Evolutionary conservation across 1,139 yeast genomes (phyloP).

Genomic region (Saccharomyces hybrid): DNA sequence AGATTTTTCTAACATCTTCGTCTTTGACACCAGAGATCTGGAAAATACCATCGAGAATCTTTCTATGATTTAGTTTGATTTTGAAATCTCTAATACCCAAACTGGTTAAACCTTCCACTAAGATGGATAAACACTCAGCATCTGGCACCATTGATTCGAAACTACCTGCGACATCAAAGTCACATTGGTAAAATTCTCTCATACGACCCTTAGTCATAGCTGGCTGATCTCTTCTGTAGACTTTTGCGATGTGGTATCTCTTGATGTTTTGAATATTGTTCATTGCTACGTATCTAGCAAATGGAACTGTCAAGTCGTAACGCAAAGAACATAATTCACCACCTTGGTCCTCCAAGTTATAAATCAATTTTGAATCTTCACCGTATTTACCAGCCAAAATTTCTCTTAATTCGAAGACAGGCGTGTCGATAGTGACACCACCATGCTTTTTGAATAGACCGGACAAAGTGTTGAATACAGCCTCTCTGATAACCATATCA

Average conservation of each 20-base stretch:
- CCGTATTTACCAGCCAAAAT: conserved; percentile 95
- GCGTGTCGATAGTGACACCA: conserved; percentile 95
- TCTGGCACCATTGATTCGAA: conserved; percentile 96
- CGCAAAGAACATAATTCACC: conserved; percentile 93
- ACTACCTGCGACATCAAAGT: conserved; percentile 88
- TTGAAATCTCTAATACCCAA: conserved; percentile 85
- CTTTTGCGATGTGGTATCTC: conserved; percentile 94
- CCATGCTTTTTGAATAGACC: conserved; percentile 86
- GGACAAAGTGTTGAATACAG: conserved; percentile 66
- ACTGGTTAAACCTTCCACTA: conserved; percentile 75
- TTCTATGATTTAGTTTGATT: conserved; percentile 88
- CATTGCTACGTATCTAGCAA: conserved; percentile 94
- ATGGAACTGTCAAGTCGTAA: conserved; percentile 94
- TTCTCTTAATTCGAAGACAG: conserved; percentile 92
- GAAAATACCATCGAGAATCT: conserved; percentile 90
- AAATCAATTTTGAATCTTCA: conserved; percentile 92
- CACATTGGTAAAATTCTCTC: conserved; percentile 99
- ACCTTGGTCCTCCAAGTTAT: conserved; percentile 95
- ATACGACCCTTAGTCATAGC: conserved; percentile 99
- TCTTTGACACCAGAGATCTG: conserved; percentile 90
- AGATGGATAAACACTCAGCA: conserved; percentile 72
- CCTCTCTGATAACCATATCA: conserved; percentile 92
- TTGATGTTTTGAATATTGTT: conserved; percentile 83
- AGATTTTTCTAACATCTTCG: conserved; percentile 86
- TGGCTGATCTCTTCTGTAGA: conserved; percentile 96